A percentile compares a stretch with the other conserved stretches of the same genome.
Conservation (phyloP, 352 stramenopile species). For the Globisporangium uncinulatum region DNA sequence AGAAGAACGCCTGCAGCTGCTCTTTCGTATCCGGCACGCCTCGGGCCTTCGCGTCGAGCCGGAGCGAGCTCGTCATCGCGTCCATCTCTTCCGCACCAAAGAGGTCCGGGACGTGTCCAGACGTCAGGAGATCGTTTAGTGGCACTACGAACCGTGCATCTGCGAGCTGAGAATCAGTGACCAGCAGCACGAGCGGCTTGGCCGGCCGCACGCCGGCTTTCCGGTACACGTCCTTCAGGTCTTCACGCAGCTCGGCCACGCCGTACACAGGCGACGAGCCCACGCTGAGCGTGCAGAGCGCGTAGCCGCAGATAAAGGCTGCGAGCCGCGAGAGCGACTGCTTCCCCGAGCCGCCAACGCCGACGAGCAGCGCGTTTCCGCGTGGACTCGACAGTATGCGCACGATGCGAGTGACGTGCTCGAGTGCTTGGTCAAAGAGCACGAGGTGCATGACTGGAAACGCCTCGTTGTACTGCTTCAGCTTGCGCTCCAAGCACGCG, state of each 20-base stretch:
- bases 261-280: slow-evolving; percentile 57
- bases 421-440: slow-evolving; percentile 88
- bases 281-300: slow-evolving; percentile 57
- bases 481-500: slow-evolving; percentile 47
- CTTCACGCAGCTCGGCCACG: slow-evolving; percentile 77
- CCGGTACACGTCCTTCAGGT: slow-evolving; percentile 87
- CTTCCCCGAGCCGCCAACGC: slow-evolving; percentile 83
- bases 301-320: slow-evolving; percentile 82
- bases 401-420: slow-evolving; percentile 86
- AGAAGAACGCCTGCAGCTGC: slow-evolving; percentile 89
- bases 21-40: slow-evolving; percentile 88
- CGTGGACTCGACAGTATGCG: slow-evolving; percentile 70
- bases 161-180: slow-evolving; percentile 83
- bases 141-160: slow-evolving; percentile 86
- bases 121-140: slow-evolving; percentile 81
- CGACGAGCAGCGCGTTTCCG: slow-evolving; percentile 84
- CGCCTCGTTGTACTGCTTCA: slow-evolving; percentile 89
- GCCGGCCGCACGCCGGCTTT: slow-evolving; percentile 83
- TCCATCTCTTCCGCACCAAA: slow-evolving; percentile 89
- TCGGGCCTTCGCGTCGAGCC: slow-evolving; percentile 75
- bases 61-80: slow-evolving; percentile 67
- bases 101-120: slow-evolving; percentile 72
- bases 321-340: slow-evolving; percentile 88
- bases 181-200: slow-evolving; percentile 80
- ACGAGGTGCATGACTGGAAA: slow-evolving; percentile 92